Conservation (phyloP, 352 stramenopile species). For the Phytophthora litchii region DNA sequence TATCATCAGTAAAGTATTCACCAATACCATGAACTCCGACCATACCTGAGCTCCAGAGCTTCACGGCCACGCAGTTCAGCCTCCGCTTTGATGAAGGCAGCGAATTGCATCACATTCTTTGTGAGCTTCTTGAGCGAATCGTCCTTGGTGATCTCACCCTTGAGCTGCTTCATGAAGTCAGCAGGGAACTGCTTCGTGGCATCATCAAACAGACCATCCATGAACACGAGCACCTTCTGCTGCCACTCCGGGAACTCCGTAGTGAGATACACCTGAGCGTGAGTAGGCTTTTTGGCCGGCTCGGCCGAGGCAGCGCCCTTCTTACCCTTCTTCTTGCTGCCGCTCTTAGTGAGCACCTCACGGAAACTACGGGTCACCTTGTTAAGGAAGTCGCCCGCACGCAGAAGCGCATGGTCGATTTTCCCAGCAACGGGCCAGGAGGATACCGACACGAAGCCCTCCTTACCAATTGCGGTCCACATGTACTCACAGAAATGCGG, state of each 20-base stretch:
- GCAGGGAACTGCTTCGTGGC: conserved; percentile 70
- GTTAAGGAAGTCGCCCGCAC: conserved; percentile 93
- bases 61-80: conserved; percentile 91
- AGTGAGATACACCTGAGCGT: conserved; percentile 88
- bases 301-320: conserved; percentile 65
- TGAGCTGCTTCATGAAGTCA: conserved; percentile 90
- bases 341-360: conserved; percentile 78
- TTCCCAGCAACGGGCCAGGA: conserved; percentile 86
- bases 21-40: conserved; percentile 4
- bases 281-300: conserved; percentile 86
- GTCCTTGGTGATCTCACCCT: conserved; percentile 71
- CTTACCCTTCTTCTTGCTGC: conserved; percentile 90
- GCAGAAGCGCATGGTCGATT: conserved; percentile 93
- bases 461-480: conserved; percentile 93
- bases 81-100: conserved; percentile 95
- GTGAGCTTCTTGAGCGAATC: conserved; percentile 89
- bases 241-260: conserved; percentile 87
- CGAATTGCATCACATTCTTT: conserved; percentile 98
- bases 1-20: conserved; percentile 13
- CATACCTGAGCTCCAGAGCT: conserved; percentile 91
- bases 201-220: conserved; percentile 70
- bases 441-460: conserved; percentile 90
- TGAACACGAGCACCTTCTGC: conserved; percentile 85
- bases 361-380: conserved; percentile 93
- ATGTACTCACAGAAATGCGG: conserved; percentile 96